phyloP scores from a whole-genome alignment of 2,329 filamentous ascomycete species.

The Exserohilum turcica region DNA sequence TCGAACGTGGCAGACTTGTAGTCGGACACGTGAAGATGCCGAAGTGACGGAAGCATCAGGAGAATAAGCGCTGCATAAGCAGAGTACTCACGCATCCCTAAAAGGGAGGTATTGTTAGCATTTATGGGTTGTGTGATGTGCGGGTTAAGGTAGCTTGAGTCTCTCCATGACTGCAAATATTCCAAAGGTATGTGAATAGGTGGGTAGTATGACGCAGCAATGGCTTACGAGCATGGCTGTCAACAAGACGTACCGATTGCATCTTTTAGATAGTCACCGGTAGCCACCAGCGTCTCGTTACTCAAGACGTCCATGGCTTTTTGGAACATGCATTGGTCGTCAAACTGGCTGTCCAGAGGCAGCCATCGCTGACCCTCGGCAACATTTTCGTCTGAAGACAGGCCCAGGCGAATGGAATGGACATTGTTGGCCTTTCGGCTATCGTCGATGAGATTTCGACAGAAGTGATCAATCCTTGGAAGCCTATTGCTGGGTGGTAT shows the following conservation, averaged over 20 bases:
- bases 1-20: conserved; percentile 25
- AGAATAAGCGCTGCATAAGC: conserved; percentile 32
- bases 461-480: conserved; percentile 35
- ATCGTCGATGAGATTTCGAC: conserved; percentile 28
- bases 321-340: conserved; percentile 18
- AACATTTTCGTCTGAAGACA: conserved; percentile 16
- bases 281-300: conserved; percentile 21
- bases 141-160: no score
- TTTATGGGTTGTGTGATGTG: not conserved
- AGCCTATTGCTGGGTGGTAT: conserved; percentile 20
- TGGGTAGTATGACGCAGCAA: not conserved
- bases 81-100: conserved; percentile 29
- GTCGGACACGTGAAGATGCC: conserved; percentile 25
- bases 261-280: conserved; percentile 23
- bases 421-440: conserved; percentile 23
- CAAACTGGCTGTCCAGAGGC: conserved; percentile 17
- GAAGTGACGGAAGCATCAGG: conserved; percentile 26
- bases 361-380: conserved; percentile 26
- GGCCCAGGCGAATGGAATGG: conserved; percentile 27
- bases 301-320: conserved; percentile 18
- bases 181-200: not conserved
- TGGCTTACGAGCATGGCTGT: not conserved
- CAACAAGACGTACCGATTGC: conserved; percentile 13
- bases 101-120: not conserved
- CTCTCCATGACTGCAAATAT: not conserved